phyloP scores from a whole-genome alignment of 257 asterid genomes.

The Henckelia pumila region DNA sequence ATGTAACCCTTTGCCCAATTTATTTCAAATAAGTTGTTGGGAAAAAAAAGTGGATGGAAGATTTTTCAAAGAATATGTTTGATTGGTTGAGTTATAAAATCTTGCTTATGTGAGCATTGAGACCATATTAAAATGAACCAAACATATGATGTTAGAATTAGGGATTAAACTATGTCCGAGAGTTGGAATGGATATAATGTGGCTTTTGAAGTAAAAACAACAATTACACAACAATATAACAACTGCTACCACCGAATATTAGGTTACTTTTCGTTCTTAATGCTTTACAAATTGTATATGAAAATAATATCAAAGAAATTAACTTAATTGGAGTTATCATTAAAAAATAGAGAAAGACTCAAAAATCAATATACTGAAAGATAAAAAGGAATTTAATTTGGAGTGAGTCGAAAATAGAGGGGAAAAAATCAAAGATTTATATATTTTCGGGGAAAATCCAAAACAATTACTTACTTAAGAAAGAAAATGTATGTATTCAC shows the following conservation, averaged over 20 bases:
- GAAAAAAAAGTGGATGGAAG: slow-evolving; percentile 8
- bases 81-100: slow-evolving; percentile 16
- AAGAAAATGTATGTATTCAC: no score
- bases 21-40: slow-evolving; percentile 46
- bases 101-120: slow-evolving; percentile 44
- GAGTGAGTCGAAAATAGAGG: not conserved
- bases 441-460: not conserved
- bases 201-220: slow-evolving; percentile 41
- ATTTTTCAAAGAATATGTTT: not conserved
- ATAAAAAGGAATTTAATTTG: not conserved
- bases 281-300: slow-evolving; percentile 10
- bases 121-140: slow-evolving; percentile 32
- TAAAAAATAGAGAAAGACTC: no score
- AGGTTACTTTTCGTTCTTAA: slow-evolving; percentile 14
- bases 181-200: slow-evolving; percentile 31
- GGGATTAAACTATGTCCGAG: slow-evolving; percentile 24
- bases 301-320: slow-evolving; percentile 1
- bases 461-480: no score
- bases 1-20: not conserved
- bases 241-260: slow-evolving; percentile 54
- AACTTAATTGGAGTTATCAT: no score
- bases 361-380: no score
- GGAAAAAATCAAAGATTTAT: no score
- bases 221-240: slow-evolving; percentile 45
- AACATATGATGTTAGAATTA: slow-evolving; percentile 27